Base-by-base conservation (phyloP, 164 flowering plant species). In the Chloranthus sessilifolius region DNA sequence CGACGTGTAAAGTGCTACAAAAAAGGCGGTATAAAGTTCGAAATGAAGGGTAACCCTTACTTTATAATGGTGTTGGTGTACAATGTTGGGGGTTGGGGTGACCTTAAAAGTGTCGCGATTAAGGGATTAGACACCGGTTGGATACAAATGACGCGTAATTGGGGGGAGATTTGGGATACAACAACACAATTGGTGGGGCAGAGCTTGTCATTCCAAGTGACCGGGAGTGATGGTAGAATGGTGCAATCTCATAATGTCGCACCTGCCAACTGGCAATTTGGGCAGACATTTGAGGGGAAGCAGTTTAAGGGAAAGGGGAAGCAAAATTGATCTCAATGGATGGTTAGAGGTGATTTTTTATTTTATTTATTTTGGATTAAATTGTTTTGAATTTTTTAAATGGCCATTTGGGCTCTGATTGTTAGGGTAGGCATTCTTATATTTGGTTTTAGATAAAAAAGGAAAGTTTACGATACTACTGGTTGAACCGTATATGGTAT, bases 161-260 rank as follows among this genome's bases (percentile, higher is more conserved):
- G 67, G 71, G 71, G 67, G 1, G 57, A 61, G 27, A 59, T 34
- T 9, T 64, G 68, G 68, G 35, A 36, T 7, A 53, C 38, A 0
- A 5, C 14, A 9, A 21, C 7, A 1, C 26, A 39, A 0, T 23
- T 48, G 40, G 11, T n/a, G 3, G 63, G 63, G 27, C 63, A 59
- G 25, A 25, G 50, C 37, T 40, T 58, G 50, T 58, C 62, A 8
- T 50, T 58, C 50, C 49, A 22, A 19, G 56, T 58, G 8, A 58
- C 56, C 0, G 44, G 44, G 1, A 26, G 35, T 6, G 56, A 45
- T 43, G 20, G 45, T 2, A 33, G 36, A 34, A 43, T 16, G 21
- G 43, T 44, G 19, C 20, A 43, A 22, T 59, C 56, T 1, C 28
- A 21, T 21, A 27, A 59, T 34, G 56, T 43, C 12, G 51, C 45